phyloP scores from a whole-genome alignment of 805 yeast genomes.

The Lachancea sp. region DNA sequence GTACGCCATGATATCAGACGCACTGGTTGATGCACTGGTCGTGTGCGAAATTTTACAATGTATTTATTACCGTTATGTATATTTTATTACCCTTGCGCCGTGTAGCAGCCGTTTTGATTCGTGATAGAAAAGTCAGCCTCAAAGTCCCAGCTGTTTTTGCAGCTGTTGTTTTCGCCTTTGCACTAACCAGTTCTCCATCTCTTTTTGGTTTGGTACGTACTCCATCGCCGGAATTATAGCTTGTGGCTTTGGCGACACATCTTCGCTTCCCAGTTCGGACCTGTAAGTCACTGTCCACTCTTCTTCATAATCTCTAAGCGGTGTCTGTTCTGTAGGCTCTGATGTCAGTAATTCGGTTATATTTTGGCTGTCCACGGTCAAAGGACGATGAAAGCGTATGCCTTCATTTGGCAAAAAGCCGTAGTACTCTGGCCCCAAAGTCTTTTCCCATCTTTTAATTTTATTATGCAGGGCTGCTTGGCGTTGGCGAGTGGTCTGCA shows the following conservation, averaged over 20 bases:
- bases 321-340: neutral
- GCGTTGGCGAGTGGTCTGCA: conserved; percentile 15
- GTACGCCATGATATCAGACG: conserved; percentile 2
- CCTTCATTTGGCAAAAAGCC: conserved; percentile 36
- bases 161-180: conserved; percentile 40
- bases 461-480: conserved; percentile 17
- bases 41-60: neutral
- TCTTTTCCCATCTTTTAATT: conserved; percentile 22
- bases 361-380: neutral
- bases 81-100: neutral
- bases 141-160: conserved; percentile 24
- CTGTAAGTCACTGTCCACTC: conserved; percentile 1
- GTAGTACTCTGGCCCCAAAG: conserved; percentile 36
- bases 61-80: neutral
- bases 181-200: conserved; percentile 43
- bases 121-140: neutral
- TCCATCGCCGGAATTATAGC: conserved; percentile 4
- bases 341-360: neutral
- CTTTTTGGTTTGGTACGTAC: conserved; percentile 31
- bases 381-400: neutral
- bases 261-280: conserved; percentile 5
- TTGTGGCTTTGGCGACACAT: neutral
- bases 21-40: neutral
- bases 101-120: no score
- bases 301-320: neutral